Percentiles rank a stretch among this genome's conserved stretches.
phyloP scores from a whole-genome alignment of 768 basidiomycete genomes.

The Macrolepiota fuliginosa region DNA sequence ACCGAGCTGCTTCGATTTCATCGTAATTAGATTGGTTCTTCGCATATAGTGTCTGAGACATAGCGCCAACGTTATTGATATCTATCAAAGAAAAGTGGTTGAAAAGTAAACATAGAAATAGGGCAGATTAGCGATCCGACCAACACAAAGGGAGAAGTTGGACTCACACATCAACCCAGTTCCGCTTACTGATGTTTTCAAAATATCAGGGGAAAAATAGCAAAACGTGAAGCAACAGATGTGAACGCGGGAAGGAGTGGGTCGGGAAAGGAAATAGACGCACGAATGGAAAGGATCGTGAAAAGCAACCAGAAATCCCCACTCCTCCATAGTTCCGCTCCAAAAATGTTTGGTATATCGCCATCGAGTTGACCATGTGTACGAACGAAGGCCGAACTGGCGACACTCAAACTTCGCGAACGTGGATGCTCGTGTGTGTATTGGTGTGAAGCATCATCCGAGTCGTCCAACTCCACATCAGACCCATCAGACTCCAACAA shows the following conservation, averaged over 20 bases:
- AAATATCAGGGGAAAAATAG: slow-evolving; percentile 8
- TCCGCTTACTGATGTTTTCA: slow-evolving; percentile 52
- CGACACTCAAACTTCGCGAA: not conserved
- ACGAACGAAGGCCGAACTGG: slow-evolving; percentile 16
- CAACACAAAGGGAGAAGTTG: not conserved
- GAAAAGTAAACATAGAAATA: not conserved
- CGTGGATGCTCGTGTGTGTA: not conserved
- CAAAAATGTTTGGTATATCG: slow-evolving; percentile 48
- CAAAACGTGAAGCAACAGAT: not conserved
- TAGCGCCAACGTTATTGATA: slow-evolving; percentile 86
- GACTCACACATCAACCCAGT: slow-evolving; percentile 80
- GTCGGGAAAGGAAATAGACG: slow-evolving; percentile 20
- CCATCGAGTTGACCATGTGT: slow-evolving; percentile 18
- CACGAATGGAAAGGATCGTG: slow-evolving; percentile 55
- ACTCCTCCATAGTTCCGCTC: slow-evolving; percentile 46
- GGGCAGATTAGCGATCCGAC: not conserved
- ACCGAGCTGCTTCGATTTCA: slow-evolving; percentile 60
- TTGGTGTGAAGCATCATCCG: not conserved
- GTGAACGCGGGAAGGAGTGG: not conserved
- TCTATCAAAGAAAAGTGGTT: slow-evolving; percentile 41
- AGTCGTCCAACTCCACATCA: slow-evolving; percentile 1
- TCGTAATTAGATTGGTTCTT: slow-evolving; percentile 62
- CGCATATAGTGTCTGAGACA: slow-evolving; percentile 62
- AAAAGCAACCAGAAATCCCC: slow-evolving; percentile 68
- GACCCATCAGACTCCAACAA: slow-evolving; percentile 21